Evolutionary conservation across 2,329 filamentous ascomycete genomes (phyloP).

Genomic region (Fusarium sororula): DNA sequence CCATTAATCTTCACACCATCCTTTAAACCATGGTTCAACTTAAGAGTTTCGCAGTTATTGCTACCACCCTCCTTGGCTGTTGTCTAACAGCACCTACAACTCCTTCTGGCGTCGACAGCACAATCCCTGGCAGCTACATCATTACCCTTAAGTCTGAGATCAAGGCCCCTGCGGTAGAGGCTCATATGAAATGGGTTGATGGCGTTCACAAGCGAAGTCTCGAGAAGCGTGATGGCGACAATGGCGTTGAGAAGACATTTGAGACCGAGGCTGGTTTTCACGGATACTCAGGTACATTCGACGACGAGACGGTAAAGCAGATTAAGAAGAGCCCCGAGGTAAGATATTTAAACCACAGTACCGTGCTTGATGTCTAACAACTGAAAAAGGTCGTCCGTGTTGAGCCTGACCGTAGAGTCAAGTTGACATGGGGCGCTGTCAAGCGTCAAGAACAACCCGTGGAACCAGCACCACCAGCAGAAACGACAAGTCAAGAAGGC

Average conservation of each 20-base stretch:
- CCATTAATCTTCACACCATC: background rate
- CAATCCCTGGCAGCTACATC: constrained; percentile 61
- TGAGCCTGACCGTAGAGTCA: constrained; percentile 44
- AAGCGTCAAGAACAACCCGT: background rate
- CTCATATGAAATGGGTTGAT: constrained; percentile 60
- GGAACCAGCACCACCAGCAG: background rate
- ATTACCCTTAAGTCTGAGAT: constrained; percentile 67
- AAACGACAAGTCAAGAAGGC: background rate
- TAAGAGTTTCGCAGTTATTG: constrained; percentile 38
- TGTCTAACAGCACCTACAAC: constrained; percentile 28
- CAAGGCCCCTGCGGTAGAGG: constrained; percentile 53
- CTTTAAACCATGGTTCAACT: constrained; percentile 42
- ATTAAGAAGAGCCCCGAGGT: constrained; percentile 55
- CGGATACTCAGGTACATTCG: constrained; percentile 57
- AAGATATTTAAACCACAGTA: constrained; percentile 24
- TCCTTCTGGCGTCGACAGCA: constrained; percentile 20
- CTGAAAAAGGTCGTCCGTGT: constrained; percentile 40
- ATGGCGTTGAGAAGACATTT: constrained; percentile 47
- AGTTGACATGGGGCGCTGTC: constrained; percentile 22
- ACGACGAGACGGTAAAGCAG: constrained; percentile 50
- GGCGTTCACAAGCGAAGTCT: constrained; percentile 64
- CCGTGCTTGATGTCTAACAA: background rate
- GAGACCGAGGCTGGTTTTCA: constrained; percentile 44
- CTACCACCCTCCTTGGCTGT: constrained; percentile 37
- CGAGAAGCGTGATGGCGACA: constrained; percentile 53